These are phyloP conservation scores for Camellia lanceoleosa DNA, from an alignment of 148 eudicot species.

Conservation along the genomic window DNA sequence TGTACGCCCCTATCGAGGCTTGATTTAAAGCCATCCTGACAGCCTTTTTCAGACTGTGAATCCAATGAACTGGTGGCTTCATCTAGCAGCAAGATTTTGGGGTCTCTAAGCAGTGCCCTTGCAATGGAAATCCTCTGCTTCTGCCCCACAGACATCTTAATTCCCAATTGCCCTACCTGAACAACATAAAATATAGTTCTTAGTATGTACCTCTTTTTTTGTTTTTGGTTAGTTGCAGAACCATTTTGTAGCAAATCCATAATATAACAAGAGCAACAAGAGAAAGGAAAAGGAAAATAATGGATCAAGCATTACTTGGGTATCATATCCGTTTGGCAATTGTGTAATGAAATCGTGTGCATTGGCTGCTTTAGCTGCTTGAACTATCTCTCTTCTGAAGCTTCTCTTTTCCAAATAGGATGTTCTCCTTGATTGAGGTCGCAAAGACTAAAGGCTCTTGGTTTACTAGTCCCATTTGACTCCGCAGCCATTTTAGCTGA, in stretches of 20 bases:
- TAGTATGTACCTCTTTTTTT: neutral
- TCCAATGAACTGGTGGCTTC: constrained; percentile 30
- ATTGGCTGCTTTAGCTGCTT: constrained; percentile 21
- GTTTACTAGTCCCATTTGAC: constrained; percentile 22
- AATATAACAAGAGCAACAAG: too few species aligned
- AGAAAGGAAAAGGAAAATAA: too few species aligned
- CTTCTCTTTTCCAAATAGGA: constrained; percentile 22
- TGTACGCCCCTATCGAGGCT: constrained; percentile 25
- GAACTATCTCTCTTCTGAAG: constrained; percentile 13
- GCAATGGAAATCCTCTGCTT: constrained; percentile 29
- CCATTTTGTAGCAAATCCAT: too few species aligned
- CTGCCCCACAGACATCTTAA: constrained; percentile 24
- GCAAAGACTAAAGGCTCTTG: constrained; percentile 27
- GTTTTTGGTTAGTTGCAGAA: neutral
- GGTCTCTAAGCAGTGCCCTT: constrained; percentile 20
- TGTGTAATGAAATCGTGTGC: constrained; percentile 26
- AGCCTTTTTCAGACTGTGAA: constrained; percentile 20
- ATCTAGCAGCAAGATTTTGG: constrained; percentile 22
- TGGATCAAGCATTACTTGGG: constrained; percentile 1
- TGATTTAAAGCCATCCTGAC: constrained; percentile 19
- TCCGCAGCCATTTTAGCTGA: constrained; percentile 18
- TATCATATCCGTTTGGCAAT: constrained; percentile 23
- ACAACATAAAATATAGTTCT: neutral
- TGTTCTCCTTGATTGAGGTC: constrained; percentile 25
- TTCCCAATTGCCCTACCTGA: constrained; percentile 27